Evolutionary conservation across 306 rosid species (phyloP), one percentile per base, ranked within the genome.

Genomic region (Ceratonia siliqua): DNA sequence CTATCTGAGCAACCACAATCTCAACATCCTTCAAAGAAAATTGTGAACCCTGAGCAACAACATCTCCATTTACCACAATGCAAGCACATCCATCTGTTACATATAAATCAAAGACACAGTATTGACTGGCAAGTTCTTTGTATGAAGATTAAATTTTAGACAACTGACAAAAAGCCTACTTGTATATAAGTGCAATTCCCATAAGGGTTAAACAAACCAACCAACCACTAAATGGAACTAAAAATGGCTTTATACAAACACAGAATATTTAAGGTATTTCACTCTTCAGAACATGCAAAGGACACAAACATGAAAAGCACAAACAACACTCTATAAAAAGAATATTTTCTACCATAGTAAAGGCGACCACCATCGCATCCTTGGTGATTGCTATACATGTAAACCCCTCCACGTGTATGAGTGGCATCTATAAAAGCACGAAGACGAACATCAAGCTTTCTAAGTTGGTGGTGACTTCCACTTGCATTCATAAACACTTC

Each of bases 341-440:
- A 15, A 46, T 42, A 3, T 38, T 48, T 54, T 53, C 39, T 86
- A 94, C 99, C 99, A 54, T 88, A 94, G 82, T 94, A 94, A 78
- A 94, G 98, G 54, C 99, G 98, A 32, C 95, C 92, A 2, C 98
- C 99, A 48, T 94, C 99, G 62, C 99, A 92, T 46, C 99, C 98
- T 82, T 92, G 98, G 6, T 85, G 98, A 79, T 94, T 94, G 85
- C 99, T 90, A 74, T 94, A 94, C 80, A 94, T 89, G 84, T 94
- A 94, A 50, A 92, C 92, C 81, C 99, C 98, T 83, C 99, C 98
- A 14, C 93, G 89, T 50, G 92, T 87, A 70, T 92, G 87, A 71
- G 93, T 92, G 63, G 99, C 99, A 58, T 86, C 96, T 30, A 89
- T 83, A 78, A 92, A 86, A 82, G 99, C 98, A 80, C 86, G 86